Evolutionary conservation across 495 filamentous ascomycete species (phyloP).

Genomic region (Aspergillus kassunensis): DNA sequence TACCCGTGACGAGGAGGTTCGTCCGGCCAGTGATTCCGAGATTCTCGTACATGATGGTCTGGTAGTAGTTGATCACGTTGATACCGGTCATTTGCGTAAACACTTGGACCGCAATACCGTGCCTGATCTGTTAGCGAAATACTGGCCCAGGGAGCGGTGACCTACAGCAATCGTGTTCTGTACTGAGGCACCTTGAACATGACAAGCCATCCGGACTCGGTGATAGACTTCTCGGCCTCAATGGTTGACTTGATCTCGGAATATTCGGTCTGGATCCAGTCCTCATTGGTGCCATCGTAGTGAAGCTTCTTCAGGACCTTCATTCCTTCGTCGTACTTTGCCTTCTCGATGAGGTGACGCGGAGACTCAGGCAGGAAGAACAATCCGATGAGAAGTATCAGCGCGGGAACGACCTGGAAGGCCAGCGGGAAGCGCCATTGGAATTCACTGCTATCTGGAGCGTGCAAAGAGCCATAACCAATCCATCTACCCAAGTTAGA

Average conservation of each 20-base stretch:
- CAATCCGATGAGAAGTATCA: constrained; percentile 44
- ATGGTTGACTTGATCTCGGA: constrained; percentile 46
- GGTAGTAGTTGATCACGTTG: constrained; percentile 60
- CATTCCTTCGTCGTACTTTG: constrained; percentile 41
- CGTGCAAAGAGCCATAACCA: constrained; percentile 50
- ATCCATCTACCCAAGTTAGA: constrained; percentile 43
- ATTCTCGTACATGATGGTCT: constrained; percentile 55
- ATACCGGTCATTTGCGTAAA: constrained; percentile 49
- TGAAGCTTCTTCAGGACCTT: constrained; percentile 49
- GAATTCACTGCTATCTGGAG: constrained; percentile 35
- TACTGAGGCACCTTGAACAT: constrained; percentile 52
- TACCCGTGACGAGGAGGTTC: constrained; percentile 51
- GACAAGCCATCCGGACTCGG: constrained; percentile 41
- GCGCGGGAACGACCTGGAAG: constrained; percentile 46
- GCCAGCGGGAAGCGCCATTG: constrained; percentile 57
- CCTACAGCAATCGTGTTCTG: constrained; percentile 46
- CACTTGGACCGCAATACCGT: constrained; percentile 31
- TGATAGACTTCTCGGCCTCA: constrained; percentile 42
- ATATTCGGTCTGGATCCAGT: constrained; percentile 48
- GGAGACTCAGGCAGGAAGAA: constrained; percentile 54
- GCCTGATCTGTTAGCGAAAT: constrained; percentile 23
- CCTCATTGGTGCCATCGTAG: constrained; percentile 43
- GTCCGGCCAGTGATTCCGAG: constrained; percentile 51
- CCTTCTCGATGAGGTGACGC: constrained; percentile 51
- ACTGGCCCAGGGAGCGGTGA: not conserved